phyloP scores from a whole-genome alignment of 208 protist genomes.

The Vickermania ingenoplastis region DNA sequence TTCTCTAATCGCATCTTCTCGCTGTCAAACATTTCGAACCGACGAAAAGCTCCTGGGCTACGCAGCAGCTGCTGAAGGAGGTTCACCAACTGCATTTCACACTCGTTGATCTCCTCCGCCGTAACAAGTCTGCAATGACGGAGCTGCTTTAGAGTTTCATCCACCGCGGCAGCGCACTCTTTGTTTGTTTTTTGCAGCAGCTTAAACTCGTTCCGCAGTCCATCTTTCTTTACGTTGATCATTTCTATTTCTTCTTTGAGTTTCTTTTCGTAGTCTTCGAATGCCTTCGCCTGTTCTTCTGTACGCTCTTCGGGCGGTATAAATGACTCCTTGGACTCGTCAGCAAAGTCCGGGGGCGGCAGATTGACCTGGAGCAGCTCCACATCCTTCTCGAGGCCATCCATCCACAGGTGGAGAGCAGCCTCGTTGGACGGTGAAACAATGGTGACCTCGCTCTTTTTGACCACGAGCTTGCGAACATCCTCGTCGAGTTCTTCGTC shows the following conservation, averaged over 20 bases:
- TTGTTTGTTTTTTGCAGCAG: slow-evolving; percentile 45
- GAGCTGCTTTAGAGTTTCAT: slow-evolving; percentile 33
- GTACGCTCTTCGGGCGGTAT: slow-evolving; percentile 73
- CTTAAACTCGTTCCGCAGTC: slow-evolving; percentile 54
- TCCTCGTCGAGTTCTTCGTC: slow-evolving; percentile 68
- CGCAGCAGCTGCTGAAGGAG: slow-evolving; percentile 51
- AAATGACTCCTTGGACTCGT: slow-evolving; percentile 59
- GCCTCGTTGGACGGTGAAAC: slow-evolving; percentile 55
- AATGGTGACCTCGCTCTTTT: slow-evolving; percentile 11
- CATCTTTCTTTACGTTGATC: slow-evolving; percentile 47
- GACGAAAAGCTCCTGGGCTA: slow-evolving; percentile 13
- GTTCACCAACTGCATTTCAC: slow-evolving; percentile 65
- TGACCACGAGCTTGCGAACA: slow-evolving; percentile 31
- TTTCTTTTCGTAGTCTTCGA: slow-evolving; percentile 73
- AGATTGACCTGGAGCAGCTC: slow-evolving; percentile 52
- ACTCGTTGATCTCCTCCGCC: slow-evolving; percentile 38
- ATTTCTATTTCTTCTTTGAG: slow-evolving; percentile 63
- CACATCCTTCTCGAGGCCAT: slow-evolving; percentile 82
- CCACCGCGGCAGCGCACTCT: slow-evolving; percentile 22
- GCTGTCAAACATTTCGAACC: slow-evolving; percentile 12
- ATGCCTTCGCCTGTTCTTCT: slow-evolving; percentile 59
- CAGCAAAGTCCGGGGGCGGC: slow-evolving; percentile 54
- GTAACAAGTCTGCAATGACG: slow-evolving; percentile 30
- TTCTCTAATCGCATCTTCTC: slow-evolving; percentile 17
- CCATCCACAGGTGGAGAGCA: slow-evolving; percentile 84